Conservation (phyloP, 805 yeast species). For the Ogataea populi-albae region DNA sequence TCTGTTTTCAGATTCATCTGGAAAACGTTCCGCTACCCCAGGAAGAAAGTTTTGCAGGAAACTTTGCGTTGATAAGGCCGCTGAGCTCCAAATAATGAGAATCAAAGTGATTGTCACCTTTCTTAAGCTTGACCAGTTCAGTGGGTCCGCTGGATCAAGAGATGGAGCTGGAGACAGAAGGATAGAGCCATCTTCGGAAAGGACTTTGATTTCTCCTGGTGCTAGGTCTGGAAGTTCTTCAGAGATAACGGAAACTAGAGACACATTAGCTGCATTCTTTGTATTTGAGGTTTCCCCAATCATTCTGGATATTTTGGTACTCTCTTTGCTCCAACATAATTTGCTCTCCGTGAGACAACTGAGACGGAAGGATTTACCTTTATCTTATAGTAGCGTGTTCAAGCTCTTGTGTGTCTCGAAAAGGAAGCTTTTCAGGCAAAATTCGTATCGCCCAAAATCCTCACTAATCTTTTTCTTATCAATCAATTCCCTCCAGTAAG, state of each 20-base stretch:
- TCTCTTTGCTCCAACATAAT: neutral
- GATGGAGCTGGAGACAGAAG: slow-evolving; percentile 3
- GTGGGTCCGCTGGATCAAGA: slow-evolving; percentile 5
- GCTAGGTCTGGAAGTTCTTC: neutral
- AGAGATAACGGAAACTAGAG: slow-evolving; percentile 1
- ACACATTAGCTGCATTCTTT: neutral
- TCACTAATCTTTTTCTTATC: too few species aligned
- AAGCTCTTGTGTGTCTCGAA: neutral
- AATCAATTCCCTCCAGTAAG: neutral
- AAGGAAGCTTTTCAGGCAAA: slow-evolving; percentile 4
- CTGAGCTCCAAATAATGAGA: slow-evolving; percentile 3
- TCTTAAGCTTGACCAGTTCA: slow-evolving; percentile 4
- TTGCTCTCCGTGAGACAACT: neutral
- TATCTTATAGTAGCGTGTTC: neutral
- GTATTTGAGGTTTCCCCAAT: neutral
- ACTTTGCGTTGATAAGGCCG: slow-evolving; percentile 4
- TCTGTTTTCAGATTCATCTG: slow-evolving; percentile 1
- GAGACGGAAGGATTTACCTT: neutral
- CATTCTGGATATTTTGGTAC: neutral
- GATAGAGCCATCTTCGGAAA: slow-evolving; percentile 4
- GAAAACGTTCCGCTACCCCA: slow-evolving; percentile 3
- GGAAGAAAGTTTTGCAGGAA: slow-evolving; percentile 4
- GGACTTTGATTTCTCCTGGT: slow-evolving; percentile 1
- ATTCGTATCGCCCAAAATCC: slow-evolving; percentile 1
- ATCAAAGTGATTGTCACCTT: slow-evolving; percentile 1